Base-by-base conservation (phyloP, 306 rosid species). In the Lathyrus sativus region DNA sequence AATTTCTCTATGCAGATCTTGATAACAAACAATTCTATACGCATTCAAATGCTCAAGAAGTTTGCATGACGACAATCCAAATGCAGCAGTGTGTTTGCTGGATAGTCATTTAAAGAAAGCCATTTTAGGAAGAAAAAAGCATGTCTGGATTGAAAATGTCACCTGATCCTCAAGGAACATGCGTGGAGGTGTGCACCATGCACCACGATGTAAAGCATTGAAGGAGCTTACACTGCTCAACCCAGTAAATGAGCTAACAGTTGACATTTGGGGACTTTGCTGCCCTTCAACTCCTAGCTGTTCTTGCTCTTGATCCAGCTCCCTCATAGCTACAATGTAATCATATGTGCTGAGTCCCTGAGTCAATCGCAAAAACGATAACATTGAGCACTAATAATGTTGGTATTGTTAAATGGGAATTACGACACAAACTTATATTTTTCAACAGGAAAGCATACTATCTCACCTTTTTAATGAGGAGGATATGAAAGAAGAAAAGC, bases 151-250 rank as follows among this genome's bases (percentile, higher is more conserved):
- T 8, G 14, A 79, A 65, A 53, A 24, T 4, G 38, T 29, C 78
- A 93, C 98, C 95, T 93, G 97, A 84, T 93, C 95, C 71, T 93
- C 98, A 14, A 93, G 86, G 71, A 93, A 93, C 38, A 93, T 46
- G 7, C 96, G 97, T 1, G 98, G 97, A 0, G 98, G 98, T 1
- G 98, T 93, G 79, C 98, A 93, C 98, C 98, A 93, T 6, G 93
- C 95, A n/a, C 89, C 95, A 3, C 97, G 91, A 51, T 88, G 95
- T 74, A 93, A 87, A 26, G 86, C 85, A 62, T 87, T 77, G 55
- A 93, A 88, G 55, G 98, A 93, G 88, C 98, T 90, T 48, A 96
- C 91, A 67, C 98, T 93, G 85, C 98, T 93, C 75, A 93, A 68
- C 59, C 93, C 98, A 70, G 98, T 90, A 49, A 93, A 84, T 2